Percentiles rank a stretch among this genome's conserved stretches.
Conservation (phyloP, 2,329 filamentous ascomycete genomes). For the Pseudogymnoascus sp. region DNA sequence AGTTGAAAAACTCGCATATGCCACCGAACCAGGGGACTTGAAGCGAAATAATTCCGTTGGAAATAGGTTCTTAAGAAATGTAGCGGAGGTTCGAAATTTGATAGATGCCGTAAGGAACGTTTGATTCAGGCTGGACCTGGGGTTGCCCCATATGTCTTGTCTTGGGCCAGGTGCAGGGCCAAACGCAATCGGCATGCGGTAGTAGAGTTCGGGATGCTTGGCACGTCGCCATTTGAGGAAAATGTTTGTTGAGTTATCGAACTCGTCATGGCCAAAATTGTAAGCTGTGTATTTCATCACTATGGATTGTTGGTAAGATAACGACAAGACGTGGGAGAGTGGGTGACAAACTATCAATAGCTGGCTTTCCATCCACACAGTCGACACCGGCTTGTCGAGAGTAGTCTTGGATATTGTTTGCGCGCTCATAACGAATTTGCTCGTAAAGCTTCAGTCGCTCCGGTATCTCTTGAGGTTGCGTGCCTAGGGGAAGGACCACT, state of each 20-base stretch:
- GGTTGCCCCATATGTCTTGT: constrained; percentile 13
- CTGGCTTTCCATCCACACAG: constrained; percentile 28
- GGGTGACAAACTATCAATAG: constrained; percentile 16
- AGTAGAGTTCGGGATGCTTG: constrained; percentile 28
- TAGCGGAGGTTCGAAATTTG: constrained; percentile 33
- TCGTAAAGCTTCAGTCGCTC: constrained; percentile 52
- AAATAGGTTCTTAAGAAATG: constrained; percentile 33
- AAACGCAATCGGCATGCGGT: constrained; percentile 35
- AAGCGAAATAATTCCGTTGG: constrained; percentile 28
- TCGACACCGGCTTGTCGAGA: constrained; percentile 45
- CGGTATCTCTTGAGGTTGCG: constrained; percentile 36
- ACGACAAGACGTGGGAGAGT: neutral
- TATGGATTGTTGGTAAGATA: constrained; percentile 16
- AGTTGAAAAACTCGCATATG: constrained; percentile 31
- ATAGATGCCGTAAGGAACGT: constrained; percentile 25
- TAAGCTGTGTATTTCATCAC: constrained; percentile 27
- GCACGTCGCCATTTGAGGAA: constrained; percentile 37
- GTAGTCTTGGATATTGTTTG: constrained; percentile 47
- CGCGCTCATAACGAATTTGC: constrained; percentile 47
- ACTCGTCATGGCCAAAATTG: constrained; percentile 46
- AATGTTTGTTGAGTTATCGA: constrained; percentile 37
- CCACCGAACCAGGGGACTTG: constrained; percentile 28
- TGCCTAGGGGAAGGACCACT: constrained; percentile 43
- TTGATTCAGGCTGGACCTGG: neutral
- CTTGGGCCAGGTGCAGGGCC: constrained; percentile 23